These are phyloP conservation scores for Elaeis guineensis DNA, from an alignment of 176 grass and related monocot genomes.

Conservation along the genomic window DNA sequence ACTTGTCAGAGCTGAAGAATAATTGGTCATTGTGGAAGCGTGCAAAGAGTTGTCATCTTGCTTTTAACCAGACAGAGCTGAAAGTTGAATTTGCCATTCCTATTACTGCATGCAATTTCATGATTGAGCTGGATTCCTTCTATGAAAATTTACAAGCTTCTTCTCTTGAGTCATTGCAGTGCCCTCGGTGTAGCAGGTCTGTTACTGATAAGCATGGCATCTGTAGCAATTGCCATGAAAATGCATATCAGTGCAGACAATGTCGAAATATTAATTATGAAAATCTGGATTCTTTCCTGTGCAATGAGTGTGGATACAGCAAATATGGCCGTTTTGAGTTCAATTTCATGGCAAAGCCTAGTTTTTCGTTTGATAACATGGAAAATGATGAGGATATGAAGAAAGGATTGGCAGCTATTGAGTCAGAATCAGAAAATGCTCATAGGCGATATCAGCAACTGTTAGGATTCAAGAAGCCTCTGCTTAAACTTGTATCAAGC, in stretches of 20 bases:
- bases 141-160: constrained; percentile 98
- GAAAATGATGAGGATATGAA: constrained; percentile 98
- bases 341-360: constrained; percentile 98
- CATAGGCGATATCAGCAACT: constrained; percentile 97
- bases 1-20: constrained; percentile 93
- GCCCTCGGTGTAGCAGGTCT: constrained; percentile 87
- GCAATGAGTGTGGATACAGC: constrained; percentile 98
- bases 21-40: constrained; percentile 99
- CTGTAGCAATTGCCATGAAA: constrained; percentile 97
- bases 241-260: constrained; percentile 95
- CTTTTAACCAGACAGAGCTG: constrained; percentile 80
- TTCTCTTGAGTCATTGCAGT: constrained; percentile 96
- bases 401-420: constrained; percentile 95
- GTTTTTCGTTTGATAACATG: constrained; percentile 97
- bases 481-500: constrained; percentile 92
- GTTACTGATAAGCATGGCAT: constrained; percentile 98
- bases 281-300: constrained; percentile 97
- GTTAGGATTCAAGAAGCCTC: constrained; percentile 94
- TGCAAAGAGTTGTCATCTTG: constrained; percentile 93
- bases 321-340: constrained; percentile 99
- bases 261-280: constrained; percentile 98
- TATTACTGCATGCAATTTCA: constrained; percentile 95
- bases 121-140: constrained; percentile 98
- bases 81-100: constrained; percentile 97
- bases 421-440: constrained; percentile 94